Base-by-base conservation (phyloP, 768 basidiomycete genomes). In the Termitomyces eurrhizus region DNA sequence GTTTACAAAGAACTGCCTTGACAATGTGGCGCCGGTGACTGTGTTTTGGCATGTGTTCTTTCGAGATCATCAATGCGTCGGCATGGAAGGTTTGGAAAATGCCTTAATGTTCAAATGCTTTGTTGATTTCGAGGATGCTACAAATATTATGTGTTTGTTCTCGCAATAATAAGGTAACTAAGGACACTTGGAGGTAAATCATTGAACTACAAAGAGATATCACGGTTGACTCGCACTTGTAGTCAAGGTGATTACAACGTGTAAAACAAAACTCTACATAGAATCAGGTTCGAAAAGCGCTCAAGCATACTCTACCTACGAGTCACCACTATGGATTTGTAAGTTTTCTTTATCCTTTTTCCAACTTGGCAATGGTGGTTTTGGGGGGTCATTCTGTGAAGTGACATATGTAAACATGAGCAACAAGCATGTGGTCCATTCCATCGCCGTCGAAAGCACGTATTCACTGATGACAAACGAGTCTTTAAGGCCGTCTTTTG, bases 401-500 rank as follows among this genome's bases (percentile, higher is more conserved):
- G 69, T 65, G 54, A 62, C 5, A 16, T 62, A 71, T 39, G 61
- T 66, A 24, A 62, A 26, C 64, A 67, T 64, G 39, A 69, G 63
- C 63, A 66, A 56, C 13, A 67, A 59, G 36, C 70, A 71, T 8
- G 67, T 66, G 11, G 59, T 44, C 67, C 69, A 71, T 54, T 70
- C 69, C 70, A 70, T 70, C 46, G 67, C 65, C 18, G 69, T 70
- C 18, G 65, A 55, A 37, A 71, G 66, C 6, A 71, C 61, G 37
- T 70, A 71, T 62, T 71, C 70, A 58, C 67, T 69, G 48, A 68
- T 67, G 24, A 70, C 67, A 49, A 70, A 71, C 6, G 50, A 39
- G 37, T 64, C 56, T 39, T 57, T 66, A 41, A 70, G 56, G n/a
- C 69, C 70, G 44, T 64, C 37, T 16, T 50, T 53, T 14, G 51